phyloP scores from a whole-genome alignment of 2,329 filamentous ascomycete species.

The Talaromyces verruculosus region DNA sequence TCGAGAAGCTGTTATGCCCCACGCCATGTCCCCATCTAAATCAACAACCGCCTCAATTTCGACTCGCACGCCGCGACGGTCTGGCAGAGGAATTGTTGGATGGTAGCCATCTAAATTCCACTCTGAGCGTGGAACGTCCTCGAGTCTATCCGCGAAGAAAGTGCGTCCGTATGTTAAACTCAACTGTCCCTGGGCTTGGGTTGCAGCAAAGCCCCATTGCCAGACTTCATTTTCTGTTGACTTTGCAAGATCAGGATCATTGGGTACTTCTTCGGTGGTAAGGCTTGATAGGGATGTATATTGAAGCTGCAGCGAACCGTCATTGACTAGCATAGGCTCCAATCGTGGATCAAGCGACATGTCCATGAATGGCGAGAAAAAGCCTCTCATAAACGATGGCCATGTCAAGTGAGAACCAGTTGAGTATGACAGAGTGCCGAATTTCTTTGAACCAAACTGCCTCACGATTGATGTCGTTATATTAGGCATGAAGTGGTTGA shows the following conservation, averaged over 20 bases:
- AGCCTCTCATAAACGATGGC: slow-evolving; percentile 30
- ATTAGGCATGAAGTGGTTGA: slow-evolving; percentile 31
- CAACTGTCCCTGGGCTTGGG: slow-evolving; percentile 32
- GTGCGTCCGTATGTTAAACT: slow-evolving; percentile 39
- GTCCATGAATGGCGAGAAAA: slow-evolving; percentile 29
- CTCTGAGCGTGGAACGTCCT: slow-evolving; percentile 37
- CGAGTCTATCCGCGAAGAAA: slow-evolving; percentile 38
- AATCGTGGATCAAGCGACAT: slow-evolving; percentile 29
- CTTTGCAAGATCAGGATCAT: not conserved
- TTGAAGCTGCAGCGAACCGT: slow-evolving; percentile 39
- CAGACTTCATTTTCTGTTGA: slow-evolving; percentile 31
- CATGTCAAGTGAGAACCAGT: slow-evolving; percentile 38
- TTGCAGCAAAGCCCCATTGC: slow-evolving; percentile 33
- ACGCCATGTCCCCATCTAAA: slow-evolving; percentile 33
- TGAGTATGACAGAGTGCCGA: slow-evolving; percentile 37
- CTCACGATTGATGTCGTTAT: slow-evolving; percentile 36
- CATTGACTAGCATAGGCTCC: slow-evolving; percentile 24
- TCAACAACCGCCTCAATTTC: slow-evolving; percentile 33
- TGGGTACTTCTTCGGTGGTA: slow-evolving; percentile 21
- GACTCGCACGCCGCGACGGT: slow-evolving; percentile 36
- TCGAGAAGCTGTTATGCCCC: slow-evolving; percentile 39
- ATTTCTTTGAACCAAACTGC: slow-evolving; percentile 32
- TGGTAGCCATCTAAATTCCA: slow-evolving; percentile 45
- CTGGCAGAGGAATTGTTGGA: slow-evolving; percentile 31
- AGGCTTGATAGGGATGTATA: slow-evolving; percentile 30